Evolutionary conservation across 2,329 filamentous ascomycete genomes (phyloP).

Genomic region (Magnaporthiopsis rhizophila): DNA sequence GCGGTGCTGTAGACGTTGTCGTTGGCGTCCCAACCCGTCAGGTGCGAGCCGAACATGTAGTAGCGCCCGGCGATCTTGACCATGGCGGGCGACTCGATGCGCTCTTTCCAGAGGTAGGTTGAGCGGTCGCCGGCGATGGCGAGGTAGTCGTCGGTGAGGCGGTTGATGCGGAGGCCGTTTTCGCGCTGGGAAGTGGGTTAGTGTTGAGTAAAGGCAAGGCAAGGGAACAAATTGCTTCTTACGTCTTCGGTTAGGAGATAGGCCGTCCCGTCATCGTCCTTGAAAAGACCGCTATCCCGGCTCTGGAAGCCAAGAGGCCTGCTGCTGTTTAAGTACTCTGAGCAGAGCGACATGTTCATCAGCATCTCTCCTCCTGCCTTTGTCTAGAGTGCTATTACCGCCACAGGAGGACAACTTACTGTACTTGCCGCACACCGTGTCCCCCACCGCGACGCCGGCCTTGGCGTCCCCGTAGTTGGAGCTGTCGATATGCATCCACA

Average conservation of each 20-base stretch:
- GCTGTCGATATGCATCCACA: constrained; percentile 62
- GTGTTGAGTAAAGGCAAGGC: neutral
- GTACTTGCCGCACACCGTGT: constrained; percentile 54
- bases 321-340: constrained; percentile 24
- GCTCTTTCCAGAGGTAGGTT: constrained; percentile 22
- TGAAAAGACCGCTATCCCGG: constrained; percentile 49
- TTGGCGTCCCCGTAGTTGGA: constrained; percentile 25
- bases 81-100: constrained; percentile 44
- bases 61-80: constrained; percentile 43
- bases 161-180: constrained; percentile 16
- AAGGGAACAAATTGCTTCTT: too few relatives aligned
- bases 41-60: constrained; percentile 45
- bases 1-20: constrained; percentile 42
- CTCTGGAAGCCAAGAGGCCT: constrained; percentile 20
- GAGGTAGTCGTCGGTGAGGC: constrained; percentile 17
- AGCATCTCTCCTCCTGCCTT: neutral
- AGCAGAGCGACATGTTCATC: neutral
- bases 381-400: too few relatives aligned
- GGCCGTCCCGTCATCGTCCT: constrained; percentile 52
- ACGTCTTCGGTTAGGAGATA: constrained; percentile 59
- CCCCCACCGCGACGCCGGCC: constrained; percentile 24
- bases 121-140: constrained; percentile 8
- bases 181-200: constrained; percentile 10
- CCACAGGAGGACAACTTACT: constrained; percentile 10
- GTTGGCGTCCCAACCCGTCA: constrained; percentile 37